A percentile compares a stretch with the other conserved stretches of the same genome.
Conservation (phyloP, 139 green algal species). For the Spirogloea muscicola region DNA sequence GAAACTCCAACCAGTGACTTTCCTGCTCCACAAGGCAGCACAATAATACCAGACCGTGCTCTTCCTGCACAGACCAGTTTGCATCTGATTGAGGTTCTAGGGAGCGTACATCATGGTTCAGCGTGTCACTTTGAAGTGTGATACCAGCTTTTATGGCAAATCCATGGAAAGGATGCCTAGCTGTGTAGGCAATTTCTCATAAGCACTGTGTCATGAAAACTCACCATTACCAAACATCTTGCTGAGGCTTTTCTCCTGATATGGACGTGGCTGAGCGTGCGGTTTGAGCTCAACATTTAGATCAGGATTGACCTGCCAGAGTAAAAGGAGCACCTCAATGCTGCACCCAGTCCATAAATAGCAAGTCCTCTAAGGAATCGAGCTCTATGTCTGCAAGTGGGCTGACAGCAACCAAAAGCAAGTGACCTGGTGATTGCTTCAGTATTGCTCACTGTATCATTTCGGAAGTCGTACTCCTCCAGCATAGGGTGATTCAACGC, state of each 20-base stretch:
- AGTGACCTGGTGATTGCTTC: not conserved
- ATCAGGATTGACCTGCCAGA: slow-evolving; percentile 49
- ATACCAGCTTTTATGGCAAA: too few species aligned
- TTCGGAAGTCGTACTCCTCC: slow-evolving; percentile 97
- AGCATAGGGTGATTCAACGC: slow-evolving; percentile 93
- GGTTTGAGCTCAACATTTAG: slow-evolving; percentile 87
- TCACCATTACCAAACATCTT: slow-evolving; percentile 99
- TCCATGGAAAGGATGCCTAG: too few species aligned
- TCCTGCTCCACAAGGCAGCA: slow-evolving; percentile 94
- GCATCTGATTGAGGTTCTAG: too few species aligned
- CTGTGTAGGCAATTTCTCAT: too few species aligned
- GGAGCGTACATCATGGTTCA: too few species aligned
- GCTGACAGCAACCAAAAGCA: not conserved
- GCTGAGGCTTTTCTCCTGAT: slow-evolving; percentile 89
- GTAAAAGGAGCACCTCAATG: not conserved
- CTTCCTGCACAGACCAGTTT: slow-evolving; percentile 37
- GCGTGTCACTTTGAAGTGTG: too few species aligned
- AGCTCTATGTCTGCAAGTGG: not conserved
- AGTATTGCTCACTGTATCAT: slow-evolving; percentile 58
- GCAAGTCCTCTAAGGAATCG: not conserved
- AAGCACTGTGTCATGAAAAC: too few species aligned
- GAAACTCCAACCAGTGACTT: slow-evolving; percentile 87
- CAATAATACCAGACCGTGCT: slow-evolving; percentile 84
- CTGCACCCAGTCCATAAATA: not conserved
- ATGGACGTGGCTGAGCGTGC: slow-evolving; percentile 75